Evolutionary conservation across 129 eudicot species (phyloP), one percentile per base, ranked within the genome.

Genomic region (Lactuca saligna): DNA sequence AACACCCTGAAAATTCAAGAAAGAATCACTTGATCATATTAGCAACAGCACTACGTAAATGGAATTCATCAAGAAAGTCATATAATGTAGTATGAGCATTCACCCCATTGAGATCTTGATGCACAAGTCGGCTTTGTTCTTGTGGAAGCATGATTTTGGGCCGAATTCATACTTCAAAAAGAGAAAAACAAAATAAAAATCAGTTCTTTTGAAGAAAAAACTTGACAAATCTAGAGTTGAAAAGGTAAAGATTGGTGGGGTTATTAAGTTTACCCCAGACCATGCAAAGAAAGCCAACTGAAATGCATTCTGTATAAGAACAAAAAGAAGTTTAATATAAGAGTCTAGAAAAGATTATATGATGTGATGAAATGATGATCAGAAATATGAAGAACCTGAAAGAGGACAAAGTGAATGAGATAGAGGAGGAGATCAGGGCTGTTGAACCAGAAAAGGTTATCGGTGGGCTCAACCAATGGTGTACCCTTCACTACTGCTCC

Each of bases 221-320:
- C 8, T 60, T 53, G 54, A 17, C 15, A 16, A 54, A 59, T 35
- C 3, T 16, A 17, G 31, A 39, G 51, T 17, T 14, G 4, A 29
- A 17, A 7, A 41, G 3, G 34, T 9, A 61, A 42, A 66, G 62
- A 50, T 72, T 25, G 1, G 17, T 62, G 11, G 9, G 59, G 12
- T 11, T 2, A 55, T 46, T 11, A 10, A 12, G 29, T 80, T 77
- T 77, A 89, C 96, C 88, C 74, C 71, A 11, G 84, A 56, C 88
- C 90, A 82, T 58, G 83, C 82, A 55, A 84, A 89, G 82, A 86
- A 82, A 57, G 96, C 93, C 20, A 89, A 55, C 77, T 83, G 88
- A 69, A 86, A 86, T 17, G 96, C 92, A 64, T 89, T 89, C 90
- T 86, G 80, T 35, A 56, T 46, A 68, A 53, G 62, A 20, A 49